Evolutionary conservation across 192 early-diverging fungal genomes (phyloP).

Genomic region (Blastocladiella britannica): DNA sequence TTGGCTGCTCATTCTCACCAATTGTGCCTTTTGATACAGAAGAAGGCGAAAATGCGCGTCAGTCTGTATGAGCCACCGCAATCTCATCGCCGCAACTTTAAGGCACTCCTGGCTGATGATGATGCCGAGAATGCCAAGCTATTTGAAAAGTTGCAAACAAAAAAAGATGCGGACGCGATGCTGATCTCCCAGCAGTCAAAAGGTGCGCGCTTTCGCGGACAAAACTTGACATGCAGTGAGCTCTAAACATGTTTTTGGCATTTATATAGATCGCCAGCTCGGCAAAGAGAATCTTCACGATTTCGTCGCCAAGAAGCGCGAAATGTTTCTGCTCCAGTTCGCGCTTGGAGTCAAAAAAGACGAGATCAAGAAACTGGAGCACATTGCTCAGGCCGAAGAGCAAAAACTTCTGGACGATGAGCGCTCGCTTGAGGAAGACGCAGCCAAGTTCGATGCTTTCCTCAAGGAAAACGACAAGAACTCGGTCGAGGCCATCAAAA

Average conservation of each 20-base stretch:
- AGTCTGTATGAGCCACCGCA: constrained; percentile 25
- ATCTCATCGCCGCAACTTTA: constrained; percentile 26
- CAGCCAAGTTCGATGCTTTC: constrained; percentile 35
- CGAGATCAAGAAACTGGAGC: constrained; percentile 35
- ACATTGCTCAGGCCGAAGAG: constrained; percentile 34
- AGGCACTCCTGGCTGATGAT: constrained; percentile 30
- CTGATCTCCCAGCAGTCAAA: constrained; percentile 21
- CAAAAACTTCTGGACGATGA: constrained; percentile 38
- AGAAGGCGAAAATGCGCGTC: constrained; percentile 20
- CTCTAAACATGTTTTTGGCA: background rate
- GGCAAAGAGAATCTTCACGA: constrained; percentile 34
- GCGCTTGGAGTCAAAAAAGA: constrained; percentile 34
- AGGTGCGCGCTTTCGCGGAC: constrained; percentile 8
- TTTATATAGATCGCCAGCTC: constrained; percentile 19
- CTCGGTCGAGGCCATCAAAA: constrained; percentile 36
- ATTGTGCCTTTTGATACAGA: constrained; percentile 2
- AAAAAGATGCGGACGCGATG: constrained; percentile 26
- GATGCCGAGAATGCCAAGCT: constrained; percentile 16
- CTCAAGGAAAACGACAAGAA: constrained; percentile 40
- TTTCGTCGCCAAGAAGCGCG: constrained; percentile 34
- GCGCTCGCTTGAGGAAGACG: constrained; percentile 36
- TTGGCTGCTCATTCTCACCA: background rate
- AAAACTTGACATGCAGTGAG: background rate
- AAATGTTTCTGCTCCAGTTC: constrained; percentile 39
- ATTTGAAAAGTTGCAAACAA: constrained; percentile 23